These are phyloP conservation scores for Cryphonectria parasitica DNA, from an alignment of 2,329 filamentous ascomycete genomes.

Conservation along the genomic window DNA sequence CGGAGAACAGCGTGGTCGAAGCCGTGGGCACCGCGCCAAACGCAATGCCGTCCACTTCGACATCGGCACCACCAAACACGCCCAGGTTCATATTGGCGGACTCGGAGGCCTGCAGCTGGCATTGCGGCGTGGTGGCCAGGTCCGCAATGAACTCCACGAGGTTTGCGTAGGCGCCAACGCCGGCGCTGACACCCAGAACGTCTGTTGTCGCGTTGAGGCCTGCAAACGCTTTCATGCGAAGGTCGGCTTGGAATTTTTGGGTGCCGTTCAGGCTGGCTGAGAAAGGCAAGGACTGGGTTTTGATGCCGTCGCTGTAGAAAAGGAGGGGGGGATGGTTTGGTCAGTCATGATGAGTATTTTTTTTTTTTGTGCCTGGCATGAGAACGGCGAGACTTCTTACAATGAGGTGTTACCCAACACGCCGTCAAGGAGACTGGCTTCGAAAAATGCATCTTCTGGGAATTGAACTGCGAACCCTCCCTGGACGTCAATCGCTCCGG, in stretches of 20 bases:
- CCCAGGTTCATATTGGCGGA: constrained; percentile 19
- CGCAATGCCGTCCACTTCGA: neutral
- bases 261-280: constrained; percentile 15
- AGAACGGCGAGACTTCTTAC: constrained; percentile 12
- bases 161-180: constrained; percentile 20
- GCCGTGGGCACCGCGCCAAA: constrained; percentile 18
- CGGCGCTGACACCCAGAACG: constrained; percentile 1
- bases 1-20: constrained; percentile 21
- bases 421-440: constrained; percentile 15
- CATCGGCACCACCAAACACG: constrained; percentile 11
- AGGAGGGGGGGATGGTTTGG: neutral
- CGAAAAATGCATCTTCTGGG: constrained; percentile 20
- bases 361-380: neutral
- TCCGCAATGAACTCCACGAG: constrained; percentile 23
- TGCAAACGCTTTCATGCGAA: constrained; percentile 15
- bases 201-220: constrained; percentile 11
- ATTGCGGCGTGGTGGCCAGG: constrained; percentile 2
- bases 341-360: neutral
- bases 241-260: constrained; percentile 15
- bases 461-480: constrained; percentile 21
- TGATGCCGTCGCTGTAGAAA: constrained; percentile 17
- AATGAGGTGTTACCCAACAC: constrained; percentile 7
- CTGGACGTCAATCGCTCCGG: constrained; percentile 11
- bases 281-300: constrained; percentile 17
- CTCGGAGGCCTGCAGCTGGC: constrained; percentile 17